Evolutionary conservation across 441 rosid genomes (phyloP), one percentile per base, ranked within the genome.

Genomic region (Adansonia grandidieri): DNA sequence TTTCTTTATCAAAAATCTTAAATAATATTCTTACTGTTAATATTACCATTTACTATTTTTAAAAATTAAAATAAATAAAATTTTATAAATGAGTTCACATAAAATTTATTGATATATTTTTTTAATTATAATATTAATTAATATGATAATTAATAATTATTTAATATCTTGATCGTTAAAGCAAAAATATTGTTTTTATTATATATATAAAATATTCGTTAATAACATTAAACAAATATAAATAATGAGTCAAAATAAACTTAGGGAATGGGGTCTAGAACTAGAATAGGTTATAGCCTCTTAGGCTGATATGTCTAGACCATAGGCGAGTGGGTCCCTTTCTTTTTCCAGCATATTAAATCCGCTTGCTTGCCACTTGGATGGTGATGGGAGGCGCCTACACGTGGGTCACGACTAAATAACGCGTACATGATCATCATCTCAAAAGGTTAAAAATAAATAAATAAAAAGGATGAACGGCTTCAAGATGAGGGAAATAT

Each of bases 281-380:
- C 1, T 3, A 24, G 50, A 66, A 20, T 3, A 32, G 77, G 72
- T 76, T 78, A n/a, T 19, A 65, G 62, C 11, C 8, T 3, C 24
- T 9, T 22, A 44, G n/a, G 79, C 15, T 9, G 24, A 19, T 8
- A 77, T 79, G 82, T 81, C 15, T 50, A 82, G 77, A 81, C 70
- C 22, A 1, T 1, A 32, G n/a, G 65, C 53, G 14, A 53, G 22
- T 61, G 81, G 84, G 68, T 28, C 76, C 70, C 2, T 2, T 24
- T 2, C 37, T 28, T 10, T 11, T 28, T 1, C 20, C 10, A 69
- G 0, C 9, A 11, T 50, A 50, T 50, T 40, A 15, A 8, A 17
- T 17, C 1, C 53, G 78, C 75, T 71, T 74, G 78, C 2, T 11
- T 13, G 80, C 82, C 86, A 85, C 87, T 88, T 85, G 89, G 80